These are phyloP conservation scores for Apiospora kogelbergensis DNA, from an alignment of 2,329 filamentous ascomycete species.

Conservation along the genomic window DNA sequence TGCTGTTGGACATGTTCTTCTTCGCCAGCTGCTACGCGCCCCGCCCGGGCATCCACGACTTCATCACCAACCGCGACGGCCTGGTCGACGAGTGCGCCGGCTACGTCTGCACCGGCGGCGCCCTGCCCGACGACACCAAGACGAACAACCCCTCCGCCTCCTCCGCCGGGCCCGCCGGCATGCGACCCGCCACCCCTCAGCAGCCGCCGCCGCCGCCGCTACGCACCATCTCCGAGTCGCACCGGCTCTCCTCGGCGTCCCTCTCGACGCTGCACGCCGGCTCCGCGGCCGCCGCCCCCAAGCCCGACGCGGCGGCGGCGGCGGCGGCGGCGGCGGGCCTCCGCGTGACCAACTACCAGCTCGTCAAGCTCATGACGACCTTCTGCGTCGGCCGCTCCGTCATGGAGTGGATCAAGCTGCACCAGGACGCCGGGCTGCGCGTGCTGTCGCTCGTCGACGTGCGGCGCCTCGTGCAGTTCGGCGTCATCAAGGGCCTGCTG, in stretches of 20 bases:
- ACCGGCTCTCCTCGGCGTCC: neutral
- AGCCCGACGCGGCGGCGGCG: neutral
- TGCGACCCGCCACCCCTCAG: too few species aligned
- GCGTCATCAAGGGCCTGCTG: constrained; percentile 90
- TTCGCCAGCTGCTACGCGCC: constrained; percentile 90
- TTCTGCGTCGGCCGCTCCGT: constrained; percentile 82
- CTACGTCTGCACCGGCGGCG: constrained; percentile 65
- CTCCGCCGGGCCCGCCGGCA: neutral
- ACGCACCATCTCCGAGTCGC: neutral
- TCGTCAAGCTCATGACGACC: constrained; percentile 83
- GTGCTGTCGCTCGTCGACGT: constrained; percentile 79
- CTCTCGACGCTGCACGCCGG: constrained; percentile 6
- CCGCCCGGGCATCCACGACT: constrained; percentile 73
- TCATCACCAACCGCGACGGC: constrained; percentile 70
- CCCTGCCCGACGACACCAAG: constrained; percentile 13
- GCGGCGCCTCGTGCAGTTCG: constrained; percentile 90
- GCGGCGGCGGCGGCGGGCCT: neutral
- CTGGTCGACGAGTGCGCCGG: constrained; percentile 85
- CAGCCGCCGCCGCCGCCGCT: neutral
- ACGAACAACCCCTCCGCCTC: neutral
- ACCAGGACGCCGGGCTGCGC: constrained; percentile 64
- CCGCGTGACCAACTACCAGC: constrained; percentile 58
- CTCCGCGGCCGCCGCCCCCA: constrained; percentile 1
- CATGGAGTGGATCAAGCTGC: constrained; percentile 80
- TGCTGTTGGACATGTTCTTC: constrained; percentile 92